phyloP scores from a whole-genome alignment of 2,329 filamentous ascomycete species.

The Akanthomyces muscarius region DNA sequence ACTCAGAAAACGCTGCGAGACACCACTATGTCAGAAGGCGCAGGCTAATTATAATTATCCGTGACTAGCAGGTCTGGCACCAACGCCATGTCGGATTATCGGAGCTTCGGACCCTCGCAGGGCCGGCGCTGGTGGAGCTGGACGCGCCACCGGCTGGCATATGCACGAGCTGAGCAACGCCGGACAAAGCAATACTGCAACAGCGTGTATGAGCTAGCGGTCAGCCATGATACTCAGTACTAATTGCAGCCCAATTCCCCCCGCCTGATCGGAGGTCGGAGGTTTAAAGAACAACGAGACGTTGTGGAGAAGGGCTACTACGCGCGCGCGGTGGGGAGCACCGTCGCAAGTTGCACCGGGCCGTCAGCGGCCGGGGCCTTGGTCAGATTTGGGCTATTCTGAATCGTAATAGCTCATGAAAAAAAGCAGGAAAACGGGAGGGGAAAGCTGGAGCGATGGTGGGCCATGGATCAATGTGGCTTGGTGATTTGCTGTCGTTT shows the following conservation, averaged over 20 bases:
- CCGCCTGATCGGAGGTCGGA: neutral
- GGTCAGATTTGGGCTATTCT: neutral
- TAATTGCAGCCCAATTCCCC: neutral
- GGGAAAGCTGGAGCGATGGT: neutral
- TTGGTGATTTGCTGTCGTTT: neutral
- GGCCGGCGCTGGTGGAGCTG: neutral
- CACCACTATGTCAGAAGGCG: neutral
- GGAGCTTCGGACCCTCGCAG: conserved; percentile 5
- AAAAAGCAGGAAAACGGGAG: neutral
- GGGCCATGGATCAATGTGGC: neutral
- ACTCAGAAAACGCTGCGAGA: neutral
- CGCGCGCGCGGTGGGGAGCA: neutral
- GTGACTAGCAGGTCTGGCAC: neutral
- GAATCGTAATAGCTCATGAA: neutral
- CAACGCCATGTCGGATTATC: neutral
- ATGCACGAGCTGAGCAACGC: no score
- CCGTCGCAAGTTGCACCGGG: neutral
- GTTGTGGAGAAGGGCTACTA: neutral
- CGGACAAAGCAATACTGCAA: neutral
- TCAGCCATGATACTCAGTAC: neutral
- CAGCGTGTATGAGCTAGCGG: neutral
- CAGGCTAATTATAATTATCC: neutral
- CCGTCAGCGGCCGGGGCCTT: no score
- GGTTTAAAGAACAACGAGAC: neutral
- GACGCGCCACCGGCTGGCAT: no score